Conservation (phyloP, 306 rosid species). For the Parietaria judaica region DNA sequence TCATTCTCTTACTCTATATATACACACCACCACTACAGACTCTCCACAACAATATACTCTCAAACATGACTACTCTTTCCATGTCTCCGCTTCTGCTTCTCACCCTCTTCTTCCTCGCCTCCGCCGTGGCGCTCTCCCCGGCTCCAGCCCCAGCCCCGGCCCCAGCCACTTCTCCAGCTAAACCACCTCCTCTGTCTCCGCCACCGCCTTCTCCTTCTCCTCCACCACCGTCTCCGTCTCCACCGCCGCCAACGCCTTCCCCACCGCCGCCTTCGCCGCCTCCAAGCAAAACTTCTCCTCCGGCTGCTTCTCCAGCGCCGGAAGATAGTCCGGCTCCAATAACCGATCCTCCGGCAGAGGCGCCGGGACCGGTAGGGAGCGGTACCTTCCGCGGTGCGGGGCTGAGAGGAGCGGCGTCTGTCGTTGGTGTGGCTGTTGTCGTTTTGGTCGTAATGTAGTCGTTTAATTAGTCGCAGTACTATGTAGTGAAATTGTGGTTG, state of each 20-base stretch:
- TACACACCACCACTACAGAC: too few relatives aligned
- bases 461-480: neutral
- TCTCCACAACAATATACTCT: too few relatives aligned
- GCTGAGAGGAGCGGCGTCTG: neutral
- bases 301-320: neutral
- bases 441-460: constrained; percentile 5
- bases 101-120: neutral
- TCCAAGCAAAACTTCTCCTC: constrained; percentile 10
- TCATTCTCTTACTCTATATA: too few relatives aligned
- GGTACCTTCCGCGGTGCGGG: constrained; percentile 7
- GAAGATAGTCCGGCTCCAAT: neutral
- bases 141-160: neutral
- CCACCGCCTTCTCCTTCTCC: neutral
- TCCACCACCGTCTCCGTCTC: neutral
- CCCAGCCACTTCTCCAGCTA: neutral
- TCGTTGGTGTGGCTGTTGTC: constrained; percentile 2
- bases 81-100: neutral
- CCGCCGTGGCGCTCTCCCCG: neutral
- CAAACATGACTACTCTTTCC: neutral
- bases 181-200: neutral
- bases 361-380: constrained; percentile 8
- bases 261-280: neutral
- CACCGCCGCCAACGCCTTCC: neutral
- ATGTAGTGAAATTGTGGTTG: too few relatives aligned
- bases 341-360: neutral